Base-by-base conservation (phyloP, 257 asterid genomes). In the Lavandula angustifolia region DNA sequence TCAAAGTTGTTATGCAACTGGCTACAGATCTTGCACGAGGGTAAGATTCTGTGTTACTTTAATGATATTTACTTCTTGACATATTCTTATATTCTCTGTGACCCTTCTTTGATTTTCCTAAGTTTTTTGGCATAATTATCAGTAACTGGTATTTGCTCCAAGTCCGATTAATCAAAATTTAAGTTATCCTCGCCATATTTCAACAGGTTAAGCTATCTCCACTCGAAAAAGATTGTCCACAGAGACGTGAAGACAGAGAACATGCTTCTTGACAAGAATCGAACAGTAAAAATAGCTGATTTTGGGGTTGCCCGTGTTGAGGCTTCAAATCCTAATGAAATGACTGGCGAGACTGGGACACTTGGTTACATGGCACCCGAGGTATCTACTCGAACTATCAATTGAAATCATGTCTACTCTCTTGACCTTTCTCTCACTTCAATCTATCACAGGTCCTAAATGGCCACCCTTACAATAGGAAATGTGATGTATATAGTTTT, bases 331-430 rank as follows among this genome's bases (percentile, higher is more conserved):
- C 98, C 95, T 16, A 82, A 86, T 68, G 96, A 91, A 62, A 91
- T 91, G 98, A 91, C 98, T 10, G 98, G 98, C 0, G 98, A 88
- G 74, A 91, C 98, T 10, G 96, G 96, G 37, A 91, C 98, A 41
- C 94, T 91, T 33, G 98, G 98, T 47, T 88, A 91, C 71, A 91
- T 91, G 97, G 97, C 96, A 46, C 97, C 96, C 11, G 97, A 91
- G 96, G 97, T 91, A 79, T 74, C 48, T 17, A 60, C 72, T 56
- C 64, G 8, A 52, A 13, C 17, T 52, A 4, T 51, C 40, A n/a
- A 37, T 1, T 22, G 16, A 14, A 57, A 14, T 4, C 18, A n/a
- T 3, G 53, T 3, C 44, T 38, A 4, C 8, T 54, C 12, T 34
- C 17, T 8, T 43, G 4, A 38, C 62, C 0, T 9, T 62, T 34